These are phyloP conservation scores for Sclerotinia trifoliorum DNA, from an alignment of 2,329 filamentous ascomycete genomes.

Conservation along the genomic window DNA sequence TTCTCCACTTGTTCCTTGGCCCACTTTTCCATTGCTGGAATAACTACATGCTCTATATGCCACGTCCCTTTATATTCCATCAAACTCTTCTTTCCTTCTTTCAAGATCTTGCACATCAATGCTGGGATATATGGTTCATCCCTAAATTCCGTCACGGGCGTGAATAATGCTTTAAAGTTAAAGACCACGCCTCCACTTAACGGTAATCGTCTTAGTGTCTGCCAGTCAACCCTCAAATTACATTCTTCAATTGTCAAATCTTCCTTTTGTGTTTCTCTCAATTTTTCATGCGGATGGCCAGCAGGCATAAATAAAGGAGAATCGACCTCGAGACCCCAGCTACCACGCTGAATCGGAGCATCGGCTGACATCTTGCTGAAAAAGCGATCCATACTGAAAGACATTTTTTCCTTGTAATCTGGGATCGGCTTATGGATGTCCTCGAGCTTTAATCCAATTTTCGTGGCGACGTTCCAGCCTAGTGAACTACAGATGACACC, in stretches of 20 bases:
- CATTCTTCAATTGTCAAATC: constrained; percentile 58
- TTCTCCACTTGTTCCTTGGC: constrained; percentile 63
- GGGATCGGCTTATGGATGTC: constrained; percentile 74
- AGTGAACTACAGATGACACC: constrained; percentile 76
- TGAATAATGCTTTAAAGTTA: constrained; percentile 88
- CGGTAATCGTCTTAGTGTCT: constrained; percentile 76
- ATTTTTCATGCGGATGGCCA: constrained; percentile 61
- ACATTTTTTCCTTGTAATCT: constrained; percentile 85
- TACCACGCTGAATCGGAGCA: constrained; percentile 77
- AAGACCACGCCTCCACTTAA: constrained; percentile 75
- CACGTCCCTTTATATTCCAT: constrained; percentile 82
- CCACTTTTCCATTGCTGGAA: constrained; percentile 64
- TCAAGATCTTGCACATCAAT: constrained; percentile 65
- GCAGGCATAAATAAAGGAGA: constrained; percentile 73
- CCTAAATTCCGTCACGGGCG: constrained; percentile 65
- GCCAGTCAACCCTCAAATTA: constrained; percentile 80
- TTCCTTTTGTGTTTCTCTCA: constrained; percentile 57
- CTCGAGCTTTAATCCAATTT: constrained; percentile 68
- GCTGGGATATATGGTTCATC: constrained; percentile 72
- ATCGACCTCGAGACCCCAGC: constrained; percentile 78
- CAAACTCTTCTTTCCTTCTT: constrained; percentile 65
- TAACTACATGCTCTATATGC: constrained; percentile 72
- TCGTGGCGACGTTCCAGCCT: constrained; percentile 74
- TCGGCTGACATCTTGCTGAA: constrained; percentile 75
- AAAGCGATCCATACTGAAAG: constrained; percentile 80